These are phyloP conservation scores for Chlorella sp. DNA, from an alignment of 139 green algal species.

Conservation along the genomic window DNA sequence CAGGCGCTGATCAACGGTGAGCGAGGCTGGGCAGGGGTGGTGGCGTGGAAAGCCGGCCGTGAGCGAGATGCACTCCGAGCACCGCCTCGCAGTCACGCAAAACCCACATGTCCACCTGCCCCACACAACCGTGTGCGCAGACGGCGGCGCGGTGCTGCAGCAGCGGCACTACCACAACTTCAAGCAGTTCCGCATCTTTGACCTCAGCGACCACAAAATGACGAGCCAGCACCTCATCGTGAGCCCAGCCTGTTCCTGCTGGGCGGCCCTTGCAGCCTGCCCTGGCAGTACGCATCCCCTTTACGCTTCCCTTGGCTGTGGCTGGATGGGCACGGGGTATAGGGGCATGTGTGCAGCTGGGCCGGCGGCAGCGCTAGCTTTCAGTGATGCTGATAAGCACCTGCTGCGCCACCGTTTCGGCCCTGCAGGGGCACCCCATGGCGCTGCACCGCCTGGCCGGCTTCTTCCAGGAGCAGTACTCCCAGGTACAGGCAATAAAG, in stretches of 20 bases:
- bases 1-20: slow-evolving; percentile 55
- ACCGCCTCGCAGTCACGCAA: no score
- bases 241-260: not conserved
- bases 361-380: no score
- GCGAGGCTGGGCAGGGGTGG: not conserved
- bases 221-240: slow-evolving; percentile 45
- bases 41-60: not conserved
- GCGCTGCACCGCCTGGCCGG: slow-evolving; percentile 56
- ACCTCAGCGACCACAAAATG: slow-evolving; percentile 51
- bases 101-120: no score
- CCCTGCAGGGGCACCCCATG: slow-evolving; percentile 51
- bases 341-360: no score
- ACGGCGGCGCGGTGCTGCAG: slow-evolving; percentile 42
- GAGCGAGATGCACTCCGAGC: no score
- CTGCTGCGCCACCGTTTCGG: not conserved
- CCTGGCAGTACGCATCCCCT: no score
- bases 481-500: slow-evolving; percentile 5
- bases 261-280: no score
- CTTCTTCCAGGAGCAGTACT: slow-evolving; percentile 61
- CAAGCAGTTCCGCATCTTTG: slow-evolving; percentile 49
- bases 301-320: no score
- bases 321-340: no score
- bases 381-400: not conserved
- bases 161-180: slow-evolving; percentile 55
- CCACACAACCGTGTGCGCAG: no score